Conservation (phyloP, 2,329 filamentous ascomycete species). For the Didymella pomorum region DNA sequence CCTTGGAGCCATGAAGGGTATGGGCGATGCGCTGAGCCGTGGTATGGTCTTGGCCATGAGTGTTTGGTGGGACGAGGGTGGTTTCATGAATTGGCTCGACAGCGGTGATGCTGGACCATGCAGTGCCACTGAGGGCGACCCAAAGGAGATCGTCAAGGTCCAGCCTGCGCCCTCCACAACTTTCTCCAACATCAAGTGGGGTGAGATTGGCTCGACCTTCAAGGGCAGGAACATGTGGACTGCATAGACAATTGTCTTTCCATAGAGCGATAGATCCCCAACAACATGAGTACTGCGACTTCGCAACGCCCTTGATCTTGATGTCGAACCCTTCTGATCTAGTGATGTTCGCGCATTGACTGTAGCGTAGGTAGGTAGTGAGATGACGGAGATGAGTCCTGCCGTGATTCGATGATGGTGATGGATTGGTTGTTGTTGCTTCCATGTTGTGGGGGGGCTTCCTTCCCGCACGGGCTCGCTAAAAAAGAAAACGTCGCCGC, state of each 20-base stretch:
- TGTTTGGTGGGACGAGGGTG: conserved; percentile 64
- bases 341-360: neutral
- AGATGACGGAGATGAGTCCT: neutral
- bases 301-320: too few species aligned
- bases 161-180: conserved; percentile 60
- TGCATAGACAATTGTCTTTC: conserved; percentile 18
- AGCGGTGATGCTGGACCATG: conserved; percentile 62
- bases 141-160: conserved; percentile 57
- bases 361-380: neutral
- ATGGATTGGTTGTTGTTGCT: neutral
- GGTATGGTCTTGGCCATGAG: conserved; percentile 64
- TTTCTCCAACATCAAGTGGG: conserved; percentile 67
- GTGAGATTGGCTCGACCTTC: conserved; percentile 66
- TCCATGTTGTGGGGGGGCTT: neutral
- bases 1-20: conserved; percentile 55
- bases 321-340: neutral
- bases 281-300: neutral
- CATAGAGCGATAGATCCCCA: neutral
- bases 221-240: conserved; percentile 31
- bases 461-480: neutral
- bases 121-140: conserved; percentile 61
- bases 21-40: conserved; percentile 57
- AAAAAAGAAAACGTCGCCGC: too few species aligned
- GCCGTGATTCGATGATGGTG: neutral
- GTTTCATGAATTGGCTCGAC: conserved; percentile 67